A percentile compares a stretch with the other conserved stretches of the same genome.
Evolutionary conservation across 768 basidiomycete species (phyloP).

Genomic region (Psilocybe cubensis): DNA sequence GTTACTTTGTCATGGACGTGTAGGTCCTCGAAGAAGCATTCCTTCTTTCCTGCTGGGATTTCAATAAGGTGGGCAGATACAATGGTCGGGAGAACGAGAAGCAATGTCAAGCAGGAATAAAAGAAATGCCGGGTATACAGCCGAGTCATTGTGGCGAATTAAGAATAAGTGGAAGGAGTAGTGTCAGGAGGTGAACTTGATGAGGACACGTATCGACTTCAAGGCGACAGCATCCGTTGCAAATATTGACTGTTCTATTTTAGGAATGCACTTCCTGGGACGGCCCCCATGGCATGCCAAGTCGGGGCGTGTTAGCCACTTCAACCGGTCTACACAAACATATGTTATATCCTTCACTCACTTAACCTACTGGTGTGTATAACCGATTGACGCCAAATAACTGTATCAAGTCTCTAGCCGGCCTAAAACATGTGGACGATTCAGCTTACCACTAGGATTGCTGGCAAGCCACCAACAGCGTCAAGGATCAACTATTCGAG

Average conservation of each 20-base stretch:
- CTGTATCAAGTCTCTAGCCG: not conserved
- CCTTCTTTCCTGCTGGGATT: constrained; percentile 79
- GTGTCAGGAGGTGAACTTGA: too few relatives aligned
- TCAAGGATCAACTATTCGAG: constrained; percentile 20
- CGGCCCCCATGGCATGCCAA: not conserved
- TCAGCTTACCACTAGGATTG: not conserved
- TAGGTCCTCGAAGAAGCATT: constrained; percentile 96
- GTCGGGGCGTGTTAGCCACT: not conserved
- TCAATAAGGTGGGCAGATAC: constrained; percentile 72
- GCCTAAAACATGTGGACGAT: not conserved
- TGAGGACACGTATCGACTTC: too few relatives aligned
- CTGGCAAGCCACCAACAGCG: not conserved
- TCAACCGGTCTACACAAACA: not conserved
- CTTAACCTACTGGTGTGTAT: not conserved
- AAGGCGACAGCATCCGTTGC: constrained; percentile 4
- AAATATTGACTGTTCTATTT: not conserved
- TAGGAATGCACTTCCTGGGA: not conserved
- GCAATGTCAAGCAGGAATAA: constrained; percentile 42
- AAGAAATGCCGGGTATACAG: constrained; percentile 41
- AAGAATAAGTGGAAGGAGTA: not conserved
- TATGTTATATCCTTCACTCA: not conserved
- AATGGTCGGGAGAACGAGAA: constrained; percentile 43
- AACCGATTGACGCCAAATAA: not conserved
- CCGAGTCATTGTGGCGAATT: constrained; percentile 25
- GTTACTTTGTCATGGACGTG: constrained; percentile 86